Evolutionary conservation across 208 protist genomes (phyloP).

Genomic region (Sergeia podlipaevii): DNA sequence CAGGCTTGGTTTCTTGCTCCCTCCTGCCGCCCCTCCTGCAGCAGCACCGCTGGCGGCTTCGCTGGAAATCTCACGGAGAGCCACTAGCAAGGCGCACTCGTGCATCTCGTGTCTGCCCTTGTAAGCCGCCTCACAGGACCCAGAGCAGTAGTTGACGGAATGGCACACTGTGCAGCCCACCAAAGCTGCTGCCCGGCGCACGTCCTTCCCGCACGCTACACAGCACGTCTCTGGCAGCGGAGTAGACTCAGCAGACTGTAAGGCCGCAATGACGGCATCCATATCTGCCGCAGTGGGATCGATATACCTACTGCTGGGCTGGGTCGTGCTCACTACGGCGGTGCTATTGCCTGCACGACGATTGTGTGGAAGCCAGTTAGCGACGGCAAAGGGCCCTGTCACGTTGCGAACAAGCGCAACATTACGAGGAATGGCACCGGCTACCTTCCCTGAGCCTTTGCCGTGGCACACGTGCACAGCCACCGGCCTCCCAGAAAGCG

Average conservation of each 20-base stretch:
- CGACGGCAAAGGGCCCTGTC: constrained; percentile 19
- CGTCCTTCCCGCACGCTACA: constrained; percentile 12
- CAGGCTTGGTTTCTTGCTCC: too few relatives aligned
- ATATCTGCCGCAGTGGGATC: constrained; percentile 7
- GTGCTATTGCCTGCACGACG: neutral
- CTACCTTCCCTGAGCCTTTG: too few relatives aligned
- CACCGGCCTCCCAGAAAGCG: constrained; percentile 18
- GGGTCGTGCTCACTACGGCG: neutral
- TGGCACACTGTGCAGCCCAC: constrained; percentile 27
- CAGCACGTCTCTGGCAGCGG: neutral
- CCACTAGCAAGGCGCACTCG: constrained; percentile 27
- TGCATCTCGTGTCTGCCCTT: constrained; percentile 18
- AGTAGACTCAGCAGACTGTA: neutral
- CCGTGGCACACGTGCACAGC: constrained; percentile 39
- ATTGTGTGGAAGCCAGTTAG: constrained; percentile 6
- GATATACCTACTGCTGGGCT: neutral
- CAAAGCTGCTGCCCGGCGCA: too few relatives aligned
- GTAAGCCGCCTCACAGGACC: constrained; percentile 24
- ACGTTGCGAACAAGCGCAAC: constrained; percentile 24
- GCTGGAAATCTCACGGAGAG: constrained; percentile 6
- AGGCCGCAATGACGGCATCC: constrained; percentile 1
- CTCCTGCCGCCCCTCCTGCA: too few relatives aligned
- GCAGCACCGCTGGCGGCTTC: neutral
- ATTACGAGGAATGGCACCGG: constrained; percentile 32
- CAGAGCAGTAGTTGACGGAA: constrained; percentile 32